Percentiles rank a stretch among this genome's conserved stretches.
phyloP scores from a whole-genome alignment of 2,329 filamentous ascomycete genomes.

The Torrubiellomyces zombiae region DNA sequence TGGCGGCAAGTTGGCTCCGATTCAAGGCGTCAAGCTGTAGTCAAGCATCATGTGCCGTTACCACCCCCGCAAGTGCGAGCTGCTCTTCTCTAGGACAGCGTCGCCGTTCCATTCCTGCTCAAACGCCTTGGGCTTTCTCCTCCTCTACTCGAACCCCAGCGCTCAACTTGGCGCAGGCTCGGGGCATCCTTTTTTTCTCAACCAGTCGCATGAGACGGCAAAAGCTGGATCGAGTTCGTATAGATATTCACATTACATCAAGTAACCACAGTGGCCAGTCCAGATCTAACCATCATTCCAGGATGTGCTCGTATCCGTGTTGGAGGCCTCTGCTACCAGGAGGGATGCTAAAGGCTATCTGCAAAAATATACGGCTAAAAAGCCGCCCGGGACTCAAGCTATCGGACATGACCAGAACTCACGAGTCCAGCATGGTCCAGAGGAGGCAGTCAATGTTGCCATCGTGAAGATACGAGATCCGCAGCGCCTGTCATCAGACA shows the following conservation, averaged over 20 bases:
- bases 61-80: too few species aligned
- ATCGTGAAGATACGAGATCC: slow-evolving; percentile 70
- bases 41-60: slow-evolving; percentile 5
- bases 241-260: too few species aligned
- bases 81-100: too few species aligned
- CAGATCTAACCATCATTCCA: too few species aligned
- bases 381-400: slow-evolving; percentile 4
- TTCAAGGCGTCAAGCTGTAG: slow-evolving; percentile 19
- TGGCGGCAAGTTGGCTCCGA: slow-evolving; percentile 23
- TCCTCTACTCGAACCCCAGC: too few species aligned
- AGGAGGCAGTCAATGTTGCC: slow-evolving; percentile 45
- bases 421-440: too few species aligned
- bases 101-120: too few species aligned
- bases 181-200: too few species aligned
- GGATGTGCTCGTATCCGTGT: slow-evolving; percentile 74
- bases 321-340: slow-evolving; percentile 81
- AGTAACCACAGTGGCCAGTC: too few species aligned
- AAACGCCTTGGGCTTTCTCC: too few species aligned
- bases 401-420: neutral
- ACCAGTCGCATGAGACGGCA: too few species aligned
- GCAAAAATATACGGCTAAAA: slow-evolving; percentile 51
- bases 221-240: slow-evolving; percentile 16
- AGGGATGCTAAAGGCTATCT: slow-evolving; percentile 86
- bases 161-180: too few species aligned
- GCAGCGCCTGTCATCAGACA: slow-evolving; percentile 51